A percentile compares a stretch with the other conserved stretches of the same genome.
Conservation (phyloP, 1,284 basidiomycete genomes). For the Ustilago tritici region DNA sequence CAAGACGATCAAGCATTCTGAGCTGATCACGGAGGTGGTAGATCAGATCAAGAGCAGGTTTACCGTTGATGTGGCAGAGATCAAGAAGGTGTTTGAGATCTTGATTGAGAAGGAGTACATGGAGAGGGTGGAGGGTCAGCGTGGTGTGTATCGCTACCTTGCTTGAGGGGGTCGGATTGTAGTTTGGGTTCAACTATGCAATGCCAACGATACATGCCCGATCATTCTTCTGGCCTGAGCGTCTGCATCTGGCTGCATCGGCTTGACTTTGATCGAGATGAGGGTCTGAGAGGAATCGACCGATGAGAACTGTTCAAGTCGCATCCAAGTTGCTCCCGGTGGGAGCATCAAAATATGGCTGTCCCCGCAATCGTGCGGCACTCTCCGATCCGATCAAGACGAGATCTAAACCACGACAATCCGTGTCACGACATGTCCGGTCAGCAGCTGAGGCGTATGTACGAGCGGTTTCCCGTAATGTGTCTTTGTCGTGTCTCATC, state of each 20-base stretch:
- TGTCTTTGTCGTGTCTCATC: constrained; percentile 1
- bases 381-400: background rate
- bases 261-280: background rate
- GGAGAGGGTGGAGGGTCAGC: constrained; percentile 65
- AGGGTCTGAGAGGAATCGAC: background rate
- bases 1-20: constrained; percentile 63
- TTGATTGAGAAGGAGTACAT: constrained; percentile 68
- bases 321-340: too few relatives aligned
- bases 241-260: background rate
- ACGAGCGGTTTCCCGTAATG: background rate
- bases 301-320: background rate
- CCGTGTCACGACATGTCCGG: background rate
- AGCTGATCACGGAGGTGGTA: constrained; percentile 65
- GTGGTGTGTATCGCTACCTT: constrained; percentile 65
- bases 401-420: background rate
- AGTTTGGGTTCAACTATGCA: background rate
- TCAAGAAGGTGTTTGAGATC: constrained; percentile 68
- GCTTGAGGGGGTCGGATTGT: constrained; percentile 38
- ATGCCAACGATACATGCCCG: background rate
- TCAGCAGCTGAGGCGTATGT: background rate
- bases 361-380: background rate
- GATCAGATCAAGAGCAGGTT: constrained; percentile 63
- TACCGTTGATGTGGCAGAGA: constrained; percentile 62
- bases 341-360: background rate
- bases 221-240: background rate